Evolutionary conservation across 768 basidiomycete species (phyloP), one percentile per base, ranked within the genome.

Genomic region (Naganishia vaughanmartiniae): DNA sequence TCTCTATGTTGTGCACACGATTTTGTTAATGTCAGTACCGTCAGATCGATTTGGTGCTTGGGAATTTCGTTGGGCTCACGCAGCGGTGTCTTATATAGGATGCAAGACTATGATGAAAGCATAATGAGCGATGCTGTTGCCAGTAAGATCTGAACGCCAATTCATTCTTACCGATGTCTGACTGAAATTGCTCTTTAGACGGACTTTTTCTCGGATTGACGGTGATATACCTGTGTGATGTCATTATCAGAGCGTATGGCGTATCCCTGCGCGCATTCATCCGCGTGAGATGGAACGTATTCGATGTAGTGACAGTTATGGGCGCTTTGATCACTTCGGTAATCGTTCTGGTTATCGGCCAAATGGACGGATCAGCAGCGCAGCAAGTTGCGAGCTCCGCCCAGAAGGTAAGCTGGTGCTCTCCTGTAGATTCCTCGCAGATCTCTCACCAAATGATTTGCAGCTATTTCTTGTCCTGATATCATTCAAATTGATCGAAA

Each of bases 281-380:
- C n/a, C 87, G 88, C 34, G 92, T 93, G 74, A 92, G 93, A 7
- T 97, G 95, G 94, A 96, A 95, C 77, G 75, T 93, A 0, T 97
- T 94, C 80, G 94, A 97, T 74, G 81, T 93, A 53, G 75, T 91
- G 17, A 88, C 91, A 30, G 88, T 92, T 21, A 83, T 82, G 2
- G 94, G 95, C 7, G 91, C 89, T 74, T 87, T 94, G 75, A 84
- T 88, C 48, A 93, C 93, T 0, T 95, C 91, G 0, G 77, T 94
- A 33, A 90, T 26, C 87, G 91, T 48, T 85, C 89, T 75, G 82
- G 54, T 42, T 4, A 74, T 77, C 2, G 21, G 54, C 21, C 69
- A 70, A 69, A 21, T 39, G 39, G 60, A 63, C 42, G 60, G 60
- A 24, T 63, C 42, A 21, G 45, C 46, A 46, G 31, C 48, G 26